Conservation (phyloP, 345 rosid species). For the Geranium brycei region DNA sequence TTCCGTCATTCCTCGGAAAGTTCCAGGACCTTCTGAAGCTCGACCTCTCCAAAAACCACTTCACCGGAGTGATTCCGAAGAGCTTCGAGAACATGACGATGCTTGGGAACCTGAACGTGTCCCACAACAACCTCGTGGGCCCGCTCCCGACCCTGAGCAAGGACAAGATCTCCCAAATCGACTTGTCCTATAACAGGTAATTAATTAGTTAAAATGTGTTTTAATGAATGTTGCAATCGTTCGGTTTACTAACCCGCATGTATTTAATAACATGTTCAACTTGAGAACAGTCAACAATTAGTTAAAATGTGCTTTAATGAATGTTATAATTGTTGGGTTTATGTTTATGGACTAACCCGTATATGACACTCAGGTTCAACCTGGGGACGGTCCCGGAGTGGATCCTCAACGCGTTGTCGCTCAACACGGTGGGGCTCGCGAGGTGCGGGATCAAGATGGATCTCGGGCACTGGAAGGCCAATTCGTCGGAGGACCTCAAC, state of each 20-base stretch:
- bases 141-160: slow-evolving; percentile 58
- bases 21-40: slow-evolving; percentile 49
- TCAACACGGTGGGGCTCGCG: slow-evolving; percentile 57
- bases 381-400: slow-evolving; percentile 50
- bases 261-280: no score
- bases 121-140: slow-evolving; percentile 43
- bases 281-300: no score
- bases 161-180: slow-evolving; percentile 61
- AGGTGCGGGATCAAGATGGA: slow-evolving; percentile 55
- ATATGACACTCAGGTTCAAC: slow-evolving; percentile 29
- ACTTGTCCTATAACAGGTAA: slow-evolving; percentile 25
- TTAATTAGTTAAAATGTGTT: no score
- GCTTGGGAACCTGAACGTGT: slow-evolving; percentile 60
- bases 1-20: slow-evolving; percentile 46
- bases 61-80: slow-evolving; percentile 40
- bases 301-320: no score
- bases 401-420: slow-evolving; percentile 58
- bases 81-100: slow-evolving; percentile 56
- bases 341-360: no score
- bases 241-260: no score
- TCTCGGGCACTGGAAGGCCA: slow-evolving; percentile 46
- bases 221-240: no score
- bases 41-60: slow-evolving; percentile 45
- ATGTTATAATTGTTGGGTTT: no score
- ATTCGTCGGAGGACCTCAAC: slow-evolving; percentile 4